phyloP scores from a whole-genome alignment of 2,329 filamentous ascomycete species.

The Neophaeococcomyces aloes region DNA sequence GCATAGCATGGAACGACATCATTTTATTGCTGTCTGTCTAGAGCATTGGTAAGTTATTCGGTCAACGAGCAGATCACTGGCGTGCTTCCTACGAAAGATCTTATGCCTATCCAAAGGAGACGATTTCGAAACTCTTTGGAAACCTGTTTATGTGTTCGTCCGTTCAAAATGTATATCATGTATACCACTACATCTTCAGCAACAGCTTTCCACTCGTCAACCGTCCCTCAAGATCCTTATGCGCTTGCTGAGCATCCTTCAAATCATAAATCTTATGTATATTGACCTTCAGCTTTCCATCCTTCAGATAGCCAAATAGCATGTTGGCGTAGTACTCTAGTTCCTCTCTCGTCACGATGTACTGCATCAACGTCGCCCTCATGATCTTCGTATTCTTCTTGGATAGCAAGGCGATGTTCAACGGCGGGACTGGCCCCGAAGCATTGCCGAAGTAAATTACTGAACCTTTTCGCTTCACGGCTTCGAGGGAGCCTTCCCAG shows the following conservation, averaged over 20 bases:
- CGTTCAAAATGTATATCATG: no score
- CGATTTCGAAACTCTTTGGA: background rate
- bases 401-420: slow-evolving; percentile 49
- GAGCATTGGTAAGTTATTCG: no score
- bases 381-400: slow-evolving; percentile 68
- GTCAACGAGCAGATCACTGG: no score
- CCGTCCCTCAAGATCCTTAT: slow-evolving; percentile 68
- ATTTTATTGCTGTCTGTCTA: no score
- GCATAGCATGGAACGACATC: no score
- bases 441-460: slow-evolving; percentile 68
- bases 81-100: no score
- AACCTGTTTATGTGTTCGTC: background rate
- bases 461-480: slow-evolving; percentile 65
- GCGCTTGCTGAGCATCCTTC: slow-evolving; percentile 60
- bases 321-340: slow-evolving; percentile 59
- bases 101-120: no score
- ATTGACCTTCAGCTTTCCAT: slow-evolving; percentile 58
- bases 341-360: slow-evolving; percentile 59
- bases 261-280: slow-evolving; percentile 71
- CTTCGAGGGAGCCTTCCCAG: slow-evolving; percentile 66
- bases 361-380: slow-evolving; percentile 63
- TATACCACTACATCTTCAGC: slow-evolving; percentile 43
- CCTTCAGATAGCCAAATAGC: slow-evolving; percentile 60
- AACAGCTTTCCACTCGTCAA: slow-evolving; percentile 78
- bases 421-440: slow-evolving; percentile 60